Conservation (phyloP, 2,329 filamentous ascomycete species). For the Epichloe aotearoae region DNA sequence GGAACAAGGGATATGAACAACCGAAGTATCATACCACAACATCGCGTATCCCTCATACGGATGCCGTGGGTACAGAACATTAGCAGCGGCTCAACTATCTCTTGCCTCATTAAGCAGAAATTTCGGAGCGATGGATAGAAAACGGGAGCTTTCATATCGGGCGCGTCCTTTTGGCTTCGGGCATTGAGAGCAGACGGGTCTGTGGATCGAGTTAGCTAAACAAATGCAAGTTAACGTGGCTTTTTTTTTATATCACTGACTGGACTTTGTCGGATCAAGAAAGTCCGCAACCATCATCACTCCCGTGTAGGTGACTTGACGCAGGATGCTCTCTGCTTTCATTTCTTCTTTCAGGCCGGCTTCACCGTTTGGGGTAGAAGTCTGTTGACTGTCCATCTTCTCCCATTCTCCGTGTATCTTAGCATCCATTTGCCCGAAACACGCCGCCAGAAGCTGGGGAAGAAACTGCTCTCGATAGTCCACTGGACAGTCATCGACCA, state of each 20-base stretch:
- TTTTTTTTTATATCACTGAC: conserved; percentile 28
- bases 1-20: conserved; percentile 78
- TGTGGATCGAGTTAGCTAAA: conserved; percentile 1
- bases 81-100: conserved; percentile 76
- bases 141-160: conserved; percentile 8
- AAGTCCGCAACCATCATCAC: conserved; percentile 86
- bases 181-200: conserved; percentile 1
- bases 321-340: conserved; percentile 91
- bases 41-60: conserved; percentile 77
- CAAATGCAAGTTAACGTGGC: neutral
- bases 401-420: conserved; percentile 87
- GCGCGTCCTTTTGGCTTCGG: neutral
- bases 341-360: conserved; percentile 83
- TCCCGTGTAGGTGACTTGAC: conserved; percentile 83
- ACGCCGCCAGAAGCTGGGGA: conserved; percentile 65
- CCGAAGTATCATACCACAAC: conserved; percentile 71
- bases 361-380: conserved; percentile 53
- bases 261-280: conserved; percentile 59
- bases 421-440: conserved; percentile 74
- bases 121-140: conserved; percentile 53
- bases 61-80: conserved; percentile 87
- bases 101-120: conserved; percentile 67
- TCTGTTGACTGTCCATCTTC: conserved; percentile 52
- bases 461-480: conserved; percentile 67
- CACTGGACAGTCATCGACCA: conserved; percentile 86